phyloP scores from a whole-genome alignment of 2,329 filamentous ascomycete species.

The Aspergillus phoenicis region DNA sequence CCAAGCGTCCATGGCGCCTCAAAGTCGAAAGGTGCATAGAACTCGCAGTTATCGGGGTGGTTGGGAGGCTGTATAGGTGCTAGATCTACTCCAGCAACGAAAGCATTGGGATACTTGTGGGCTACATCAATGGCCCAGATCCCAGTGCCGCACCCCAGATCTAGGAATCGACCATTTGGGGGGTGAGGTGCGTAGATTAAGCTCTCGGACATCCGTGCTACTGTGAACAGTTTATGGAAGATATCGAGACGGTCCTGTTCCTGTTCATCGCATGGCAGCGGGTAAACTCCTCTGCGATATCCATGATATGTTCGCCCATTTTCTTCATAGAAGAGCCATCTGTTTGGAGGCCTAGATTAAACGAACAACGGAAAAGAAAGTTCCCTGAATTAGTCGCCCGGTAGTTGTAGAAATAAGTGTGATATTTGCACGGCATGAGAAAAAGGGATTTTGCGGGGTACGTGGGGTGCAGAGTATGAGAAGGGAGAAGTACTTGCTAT shows the following conservation, averaged over 20 bases:
- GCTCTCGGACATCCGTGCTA: conserved; percentile 58
- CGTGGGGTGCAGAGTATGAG: neutral
- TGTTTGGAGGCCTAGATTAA: conserved; percentile 36
- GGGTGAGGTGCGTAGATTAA: conserved; percentile 46
- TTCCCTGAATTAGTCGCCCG: conserved; percentile 21
- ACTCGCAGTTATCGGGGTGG: conserved; percentile 69
- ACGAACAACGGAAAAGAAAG: conserved; percentile 5
- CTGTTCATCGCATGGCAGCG: conserved; percentile 75
- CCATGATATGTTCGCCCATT: conserved; percentile 72
- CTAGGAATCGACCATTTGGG: conserved; percentile 55
- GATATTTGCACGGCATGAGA: neutral
- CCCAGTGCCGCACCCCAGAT: conserved; percentile 81
- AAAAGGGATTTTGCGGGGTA: neutral
- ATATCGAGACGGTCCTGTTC: conserved; percentile 81
- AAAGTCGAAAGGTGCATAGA: conserved; percentile 71
- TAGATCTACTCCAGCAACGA: conserved; percentile 65
- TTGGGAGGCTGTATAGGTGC: conserved; percentile 66
- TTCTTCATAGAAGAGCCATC: conserved; percentile 56
- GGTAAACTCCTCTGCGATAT: conserved; percentile 69
- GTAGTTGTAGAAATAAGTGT: conserved; percentile 1
- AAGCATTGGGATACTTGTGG: conserved; percentile 63
- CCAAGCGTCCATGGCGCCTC: conserved; percentile 73
- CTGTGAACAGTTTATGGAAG: conserved; percentile 74
- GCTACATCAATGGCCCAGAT: conserved; percentile 91
- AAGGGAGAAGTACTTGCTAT: conserved; percentile 28